Evolutionary conservation across 2,329 filamentous ascomycete species (phyloP).

Genomic region (Rutstroemia sp.): DNA sequence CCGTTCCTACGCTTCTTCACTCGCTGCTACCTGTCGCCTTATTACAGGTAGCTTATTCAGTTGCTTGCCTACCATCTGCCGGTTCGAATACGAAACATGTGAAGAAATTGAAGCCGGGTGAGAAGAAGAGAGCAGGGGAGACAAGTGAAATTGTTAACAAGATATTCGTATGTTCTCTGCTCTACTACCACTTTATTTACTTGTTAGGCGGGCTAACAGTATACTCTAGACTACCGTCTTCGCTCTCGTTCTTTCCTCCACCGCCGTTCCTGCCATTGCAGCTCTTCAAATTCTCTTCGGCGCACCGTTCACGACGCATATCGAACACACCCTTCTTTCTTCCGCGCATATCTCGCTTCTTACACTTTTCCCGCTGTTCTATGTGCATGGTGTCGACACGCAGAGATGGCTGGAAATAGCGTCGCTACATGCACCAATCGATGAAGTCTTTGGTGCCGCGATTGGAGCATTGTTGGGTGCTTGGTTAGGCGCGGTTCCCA

Average conservation of each 20-base stretch:
- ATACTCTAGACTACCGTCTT: constrained; percentile 41
- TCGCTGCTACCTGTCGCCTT: constrained; percentile 55
- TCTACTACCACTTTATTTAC: not conserved
- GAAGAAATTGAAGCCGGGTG: constrained; percentile 46
- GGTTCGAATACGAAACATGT: constrained; percentile 35
- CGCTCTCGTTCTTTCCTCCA: constrained; percentile 48
- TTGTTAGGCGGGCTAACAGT: not conserved
- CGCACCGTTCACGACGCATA: constrained; percentile 78
- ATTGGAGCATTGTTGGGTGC: constrained; percentile 74
- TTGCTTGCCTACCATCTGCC: constrained; percentile 58
- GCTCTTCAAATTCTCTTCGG: constrained; percentile 72
- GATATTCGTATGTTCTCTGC: constrained; percentile 15
- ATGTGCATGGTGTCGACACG: constrained; percentile 72
- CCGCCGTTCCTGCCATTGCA: constrained; percentile 46
- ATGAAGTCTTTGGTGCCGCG: constrained; percentile 76
- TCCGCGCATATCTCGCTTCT: constrained; percentile 77
- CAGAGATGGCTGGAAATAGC: constrained; percentile 64
- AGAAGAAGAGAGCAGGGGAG: constrained; percentile 42
- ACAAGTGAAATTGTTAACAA: constrained; percentile 3
- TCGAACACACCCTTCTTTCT: constrained; percentile 69
- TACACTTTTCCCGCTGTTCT: constrained; percentile 72
- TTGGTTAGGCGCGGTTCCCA: constrained; percentile 91
- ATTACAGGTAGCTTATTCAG: constrained; percentile 57
- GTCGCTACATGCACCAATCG: constrained; percentile 61
- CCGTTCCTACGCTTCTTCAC: constrained; percentile 53